Evolutionary conservation across 371 early-diverging fungal species (phyloP), one percentile per base, ranked within the genome.

Genomic region (Chytridiales sp.): DNA sequence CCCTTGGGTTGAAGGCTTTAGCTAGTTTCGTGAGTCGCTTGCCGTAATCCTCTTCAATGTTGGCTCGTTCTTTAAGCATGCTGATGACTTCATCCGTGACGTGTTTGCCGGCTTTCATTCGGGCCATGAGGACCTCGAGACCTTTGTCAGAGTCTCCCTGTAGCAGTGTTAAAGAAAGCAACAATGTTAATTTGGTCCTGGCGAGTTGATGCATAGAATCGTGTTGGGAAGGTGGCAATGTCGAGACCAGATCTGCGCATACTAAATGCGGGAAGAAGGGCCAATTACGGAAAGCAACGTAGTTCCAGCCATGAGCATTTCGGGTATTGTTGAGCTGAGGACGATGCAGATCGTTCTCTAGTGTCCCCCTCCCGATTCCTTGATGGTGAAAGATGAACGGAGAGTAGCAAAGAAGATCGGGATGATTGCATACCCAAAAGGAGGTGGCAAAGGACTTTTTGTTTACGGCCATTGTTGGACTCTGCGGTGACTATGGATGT

Each of bases 61-160:
- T 46, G 0, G 80, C 75, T 1, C 77, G 69, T 43, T 69, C 72
- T 49, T 68, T 68, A 29, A 79, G 53, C 38, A 79, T 62, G 27
- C 64, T 61, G 48, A 78, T 68, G 6, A 96, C 73, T 69, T 94
- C 93, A 47, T 86, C 86, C 55, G 86, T 86, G 1, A 93, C 88
- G 55, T 89, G 86, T 67, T 94, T 94, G 15, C 90, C 88, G 60
- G 76, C 84, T 65, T 85, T 85, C 83, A 96, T 85, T 52, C 91
- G 86, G 42, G 78, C 80, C 61, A 88, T 85, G 22, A 95, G 74
- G 3, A 85, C 88, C 32, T 89, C 85, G 52, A 88, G 87, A 19
- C 97, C 95, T 11, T 84, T 84, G 72, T 95, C 94, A 49, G 87
- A 85, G 54, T 87, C 81, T 11, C 92, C 94, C 93, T 90, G 61